Evolutionary conservation across 2,329 filamentous ascomycete genomes (phyloP).

Genomic region (Chaetomiaceae sp.): DNA sequence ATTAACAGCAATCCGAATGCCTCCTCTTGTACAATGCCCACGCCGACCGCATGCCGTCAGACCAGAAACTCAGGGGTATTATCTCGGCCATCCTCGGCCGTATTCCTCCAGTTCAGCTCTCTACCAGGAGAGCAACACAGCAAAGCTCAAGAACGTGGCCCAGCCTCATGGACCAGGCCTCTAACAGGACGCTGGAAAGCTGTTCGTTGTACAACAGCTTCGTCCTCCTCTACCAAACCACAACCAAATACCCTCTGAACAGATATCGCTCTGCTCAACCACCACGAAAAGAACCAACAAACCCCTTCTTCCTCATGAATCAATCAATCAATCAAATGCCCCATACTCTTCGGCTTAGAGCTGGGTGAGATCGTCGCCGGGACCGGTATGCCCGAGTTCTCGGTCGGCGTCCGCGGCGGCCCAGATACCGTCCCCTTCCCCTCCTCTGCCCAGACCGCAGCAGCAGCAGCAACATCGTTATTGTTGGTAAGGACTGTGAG

Average conservation of each 20-base stretch:
- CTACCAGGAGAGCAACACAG: too few species aligned
- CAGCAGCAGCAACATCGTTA: background rate
- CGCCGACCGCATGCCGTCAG: too few species aligned
- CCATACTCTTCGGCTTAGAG: conserved; percentile 39
- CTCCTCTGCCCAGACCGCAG: background rate
- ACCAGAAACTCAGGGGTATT: too few species aligned
- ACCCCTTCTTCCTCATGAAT: background rate
- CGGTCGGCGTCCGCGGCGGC: background rate
- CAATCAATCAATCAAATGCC: conserved; percentile 34
- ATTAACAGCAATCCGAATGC: too few species aligned
- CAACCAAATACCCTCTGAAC: background rate
- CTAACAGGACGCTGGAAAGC: too few species aligned
- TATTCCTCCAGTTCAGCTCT: too few species aligned
- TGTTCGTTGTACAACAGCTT: too few species aligned
- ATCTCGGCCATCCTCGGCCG: too few species aligned
- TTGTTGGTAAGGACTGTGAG: conserved; percentile 5
- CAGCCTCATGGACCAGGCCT: too few species aligned
- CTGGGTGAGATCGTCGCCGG: conserved; percentile 41
- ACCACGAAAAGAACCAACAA: background rate
- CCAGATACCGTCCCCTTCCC: background rate
- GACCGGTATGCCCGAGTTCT: background rate
- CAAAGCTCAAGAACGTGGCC: too few species aligned
- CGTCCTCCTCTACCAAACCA: too few species aligned
- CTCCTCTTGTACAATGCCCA: too few species aligned
- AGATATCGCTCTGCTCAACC: background rate